Evolutionary conservation across 768 basidiomycete species (phyloP), one percentile per base, ranked within the genome.

Genomic region (Mycena amicta): DNA sequence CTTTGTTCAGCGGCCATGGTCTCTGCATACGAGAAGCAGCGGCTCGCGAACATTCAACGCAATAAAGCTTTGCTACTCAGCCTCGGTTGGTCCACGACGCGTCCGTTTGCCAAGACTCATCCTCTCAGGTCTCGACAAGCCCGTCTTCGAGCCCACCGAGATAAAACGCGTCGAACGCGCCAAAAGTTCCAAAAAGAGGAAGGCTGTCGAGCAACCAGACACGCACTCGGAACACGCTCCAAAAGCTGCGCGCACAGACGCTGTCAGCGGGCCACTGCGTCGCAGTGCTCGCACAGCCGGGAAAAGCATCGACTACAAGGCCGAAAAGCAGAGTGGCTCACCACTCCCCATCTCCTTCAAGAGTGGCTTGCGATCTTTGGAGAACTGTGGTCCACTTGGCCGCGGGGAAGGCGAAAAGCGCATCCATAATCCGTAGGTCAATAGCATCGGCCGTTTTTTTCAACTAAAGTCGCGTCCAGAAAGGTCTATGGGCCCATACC

Each of bases 401-500:
- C 68, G 74, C n/a, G 71, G 74, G 20, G 51, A 67, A 53, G 69
- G 63, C 39, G 68, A 72, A 8, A 67, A 71, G 26, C 73, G 82
- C 25, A 63, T 58, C 23, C 72, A 83, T 59, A 65, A 87, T 65
- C 87, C 86, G 87, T 88, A 60, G 55, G 84, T 13, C 52, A 27
- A 57, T 22, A 56, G 39, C 56, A 23, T 26, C 15, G 39, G 37
- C 27, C 16, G n/a, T 49, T 6, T 62, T 33, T 0, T 26, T 33
- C 43, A 30, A 57, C 26, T 54, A 46, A 16, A 40, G 46, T 5
- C 22, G 43, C 37, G 41, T 6, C 26, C 58, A 92, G 90, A 12
- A 95, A 93, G 74, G 80, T 74, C 2, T 95, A 85, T 71, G 95
- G 95, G 0, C 65, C 78, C 30, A 95, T 97, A 56, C 92, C 93